Evolutionary conservation across 306 rosid genomes (phyloP).

Genomic region (Mimosa pudica): DNA sequence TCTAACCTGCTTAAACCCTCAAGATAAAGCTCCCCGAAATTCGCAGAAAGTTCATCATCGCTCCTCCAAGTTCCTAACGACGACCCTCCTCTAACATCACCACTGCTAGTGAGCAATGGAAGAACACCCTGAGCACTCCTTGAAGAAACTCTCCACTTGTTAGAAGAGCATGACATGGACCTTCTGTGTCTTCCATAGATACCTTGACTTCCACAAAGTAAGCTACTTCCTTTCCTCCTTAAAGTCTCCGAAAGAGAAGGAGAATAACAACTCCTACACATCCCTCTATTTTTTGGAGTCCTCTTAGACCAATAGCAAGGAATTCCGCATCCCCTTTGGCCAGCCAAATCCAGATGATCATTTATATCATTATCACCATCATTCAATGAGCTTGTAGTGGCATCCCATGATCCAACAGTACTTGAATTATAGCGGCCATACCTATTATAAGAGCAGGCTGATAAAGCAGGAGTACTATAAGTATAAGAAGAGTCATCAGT

Average conservation of each 20-base stretch:
- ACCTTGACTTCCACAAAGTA: conserved; percentile 74
- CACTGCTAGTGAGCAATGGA: conserved; percentile 72
- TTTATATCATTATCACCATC: conserved; percentile 78
- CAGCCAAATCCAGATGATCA: conserved; percentile 71
- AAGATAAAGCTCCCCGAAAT: conserved; percentile 94
- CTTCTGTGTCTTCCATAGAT: conserved; percentile 58
- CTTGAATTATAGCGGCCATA: conserved; percentile 63
- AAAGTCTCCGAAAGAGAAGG: conserved; percentile 86
- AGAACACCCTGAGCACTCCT: conserved; percentile 77
- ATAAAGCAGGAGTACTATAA: conserved; percentile 92
- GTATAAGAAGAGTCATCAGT: conserved; percentile 88
- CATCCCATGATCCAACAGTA: conserved; percentile 95
- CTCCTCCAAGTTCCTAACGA: conserved; percentile 86
- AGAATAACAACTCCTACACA: conserved; percentile 79
- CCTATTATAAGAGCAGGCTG: conserved; percentile 80
- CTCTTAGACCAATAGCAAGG: conserved; percentile 95
- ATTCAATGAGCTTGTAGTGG: conserved; percentile 76
- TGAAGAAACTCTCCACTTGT: conserved; percentile 56
- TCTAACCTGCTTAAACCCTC: conserved; percentile 96
- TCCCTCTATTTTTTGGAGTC: conserved; percentile 66
- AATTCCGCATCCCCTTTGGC: conserved; percentile 92
- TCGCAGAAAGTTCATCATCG: conserved; percentile 89
- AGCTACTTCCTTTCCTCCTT: conserved; percentile 82
- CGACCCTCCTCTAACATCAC: conserved; percentile 71
- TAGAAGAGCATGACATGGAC: conserved; percentile 53